Base-by-base conservation (phyloP, 2,329 filamentous ascomycete species). In the Magnaporthiopsis rhizophila region DNA sequence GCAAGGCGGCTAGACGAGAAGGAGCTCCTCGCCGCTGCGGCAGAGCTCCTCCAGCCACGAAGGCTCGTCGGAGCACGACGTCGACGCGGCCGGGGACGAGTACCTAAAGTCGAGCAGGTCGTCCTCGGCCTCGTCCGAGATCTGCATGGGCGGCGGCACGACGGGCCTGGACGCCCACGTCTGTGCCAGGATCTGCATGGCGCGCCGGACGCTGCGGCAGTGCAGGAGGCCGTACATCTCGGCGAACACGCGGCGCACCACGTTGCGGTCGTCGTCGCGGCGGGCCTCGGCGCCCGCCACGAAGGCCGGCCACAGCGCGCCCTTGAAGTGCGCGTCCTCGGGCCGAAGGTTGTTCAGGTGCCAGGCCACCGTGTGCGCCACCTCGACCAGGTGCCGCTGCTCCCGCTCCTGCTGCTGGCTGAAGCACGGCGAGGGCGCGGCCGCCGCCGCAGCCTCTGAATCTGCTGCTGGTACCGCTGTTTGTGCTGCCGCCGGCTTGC, bases 291-390 rank as follows among this genome's bases (percentile, higher is more conserved):
- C 65, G 9, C 65, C 66, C 2, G 64, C 24, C 24, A 67, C 30
- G 18, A 67, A 67, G 30, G 63, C 61, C 2, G 66, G 65, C 66
- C 66, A 67, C 34, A 66, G 63, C 15, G 65, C 61, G 34, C 66
- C 63, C 28, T 67, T 67, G 63, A 67, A 66, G 56, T 67, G 66
- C n/a, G 61, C 58, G 57, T 67, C 66, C 5, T 36, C 59, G 8
- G 63, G 34, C 18, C 58, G 34, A 9, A 67, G 65, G 18, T 66
- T 57, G 15, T 60, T 45, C 30, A 67, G 63, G 38, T 66, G 65
- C 56, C 59, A 38, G 34, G 60, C 60, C n/a, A 53, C 36, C 45
- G 45, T 53, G 21, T 53, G 45, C 21, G 45, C 45, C 45, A 53
- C 45, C 45, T 53, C 45, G n/a, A 61, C 60, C 36, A 50, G 28